phyloP scores from a whole-genome alignment of 352 stramenopile genomes.

The Poterioochromonas sp. region DNA sequence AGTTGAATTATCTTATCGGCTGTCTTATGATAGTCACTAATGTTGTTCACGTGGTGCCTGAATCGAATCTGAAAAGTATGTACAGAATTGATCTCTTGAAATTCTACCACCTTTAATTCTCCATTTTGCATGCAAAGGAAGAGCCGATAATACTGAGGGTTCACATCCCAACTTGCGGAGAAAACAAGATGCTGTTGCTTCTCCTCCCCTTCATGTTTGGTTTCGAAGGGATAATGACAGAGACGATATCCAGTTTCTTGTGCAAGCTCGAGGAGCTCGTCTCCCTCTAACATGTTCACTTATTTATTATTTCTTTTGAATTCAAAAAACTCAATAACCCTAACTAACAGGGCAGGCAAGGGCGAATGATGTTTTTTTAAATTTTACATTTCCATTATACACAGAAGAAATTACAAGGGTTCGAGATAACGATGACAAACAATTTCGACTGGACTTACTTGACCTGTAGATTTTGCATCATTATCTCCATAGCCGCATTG shows the following conservation, averaged over 20 bases:
- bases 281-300: conserved; percentile 25
- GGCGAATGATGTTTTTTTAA: no score
- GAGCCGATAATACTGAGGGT: not conserved
- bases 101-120: not conserved
- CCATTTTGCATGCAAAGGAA: conserved; percentile 14
- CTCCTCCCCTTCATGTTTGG: conserved; percentile 16
- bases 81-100: not conserved
- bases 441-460: no score
- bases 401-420: no score
- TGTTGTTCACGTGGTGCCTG: not conserved
- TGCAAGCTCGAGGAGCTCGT: conserved; percentile 17
- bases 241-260: conserved; percentile 29
- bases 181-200: not conserved
- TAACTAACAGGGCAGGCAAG: no score
- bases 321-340: no score
- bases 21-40: no score
- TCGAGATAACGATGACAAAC: no score
- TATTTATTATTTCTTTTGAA: not conserved
- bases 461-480: no score
- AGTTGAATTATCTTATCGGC: not conserved
- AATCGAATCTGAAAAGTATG: conserved; percentile 1
- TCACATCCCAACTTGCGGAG: conserved; percentile 15
- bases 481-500: not conserved
- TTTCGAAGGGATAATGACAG: conserved; percentile 22
- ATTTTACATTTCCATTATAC: no score